Conservation (phyloP, 2,329 filamentous ascomycete genomes). For the Ceratocystis harringtonii region DNA sequence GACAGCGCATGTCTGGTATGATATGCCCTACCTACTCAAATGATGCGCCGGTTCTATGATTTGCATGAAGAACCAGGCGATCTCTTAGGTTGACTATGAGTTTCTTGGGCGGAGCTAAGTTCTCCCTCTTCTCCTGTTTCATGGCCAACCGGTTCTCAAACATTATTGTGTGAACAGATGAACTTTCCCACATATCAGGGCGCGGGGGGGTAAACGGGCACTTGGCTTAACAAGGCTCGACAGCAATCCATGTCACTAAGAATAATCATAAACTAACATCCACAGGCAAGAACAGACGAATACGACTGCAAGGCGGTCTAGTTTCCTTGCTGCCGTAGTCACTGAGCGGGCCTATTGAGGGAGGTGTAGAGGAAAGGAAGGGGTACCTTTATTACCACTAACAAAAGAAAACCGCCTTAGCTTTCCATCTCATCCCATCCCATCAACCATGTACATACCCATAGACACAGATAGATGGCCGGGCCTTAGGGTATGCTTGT, state of each 20-base stretch:
- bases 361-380: too few species aligned
- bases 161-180: neutral
- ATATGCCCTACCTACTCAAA: too few species aligned
- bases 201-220: neutral
- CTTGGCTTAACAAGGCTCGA: neutral
- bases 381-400: too few species aligned
- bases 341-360: neutral
- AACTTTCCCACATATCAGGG: neutral
- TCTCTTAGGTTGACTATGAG: neutral
- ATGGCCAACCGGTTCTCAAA: neutral
- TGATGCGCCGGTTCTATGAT: too few species aligned
- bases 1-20: too few species aligned
- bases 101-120: neutral
- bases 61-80: neutral
- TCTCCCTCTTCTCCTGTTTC: neutral
- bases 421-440: too few species aligned
- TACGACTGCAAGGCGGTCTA: neutral
- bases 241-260: neutral
- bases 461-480: too few species aligned
- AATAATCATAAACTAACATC: neutral
- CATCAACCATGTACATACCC: too few species aligned
- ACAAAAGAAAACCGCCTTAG: too few species aligned
- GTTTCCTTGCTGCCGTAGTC: neutral
- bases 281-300: constrained; percentile 3
- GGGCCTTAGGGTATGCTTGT: neutral